Conservation (phyloP, 1,284 basidiomycete genomes). For the Cryptococcus amylolentus region DNA sequence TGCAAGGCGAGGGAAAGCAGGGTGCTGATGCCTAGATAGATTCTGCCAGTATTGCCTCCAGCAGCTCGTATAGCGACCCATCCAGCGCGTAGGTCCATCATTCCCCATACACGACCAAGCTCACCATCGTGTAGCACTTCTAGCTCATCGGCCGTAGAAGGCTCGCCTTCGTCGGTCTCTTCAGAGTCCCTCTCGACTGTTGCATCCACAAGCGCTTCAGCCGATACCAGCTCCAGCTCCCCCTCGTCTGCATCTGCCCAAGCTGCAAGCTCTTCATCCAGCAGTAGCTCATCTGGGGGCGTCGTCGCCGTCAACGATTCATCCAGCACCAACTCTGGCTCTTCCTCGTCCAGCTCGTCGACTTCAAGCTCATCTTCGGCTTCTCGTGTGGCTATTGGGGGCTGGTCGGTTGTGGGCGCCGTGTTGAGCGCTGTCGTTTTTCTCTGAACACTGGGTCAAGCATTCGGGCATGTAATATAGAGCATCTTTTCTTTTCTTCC, state of each 20-base stretch:
- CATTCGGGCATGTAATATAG: neutral
- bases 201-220: neutral
- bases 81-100: neutral
- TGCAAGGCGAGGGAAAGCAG: neutral
- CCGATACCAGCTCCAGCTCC: neutral
- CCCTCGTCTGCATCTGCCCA: neutral
- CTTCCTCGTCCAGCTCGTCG: neutral
- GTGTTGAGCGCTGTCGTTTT: neutral
- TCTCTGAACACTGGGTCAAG: neutral
- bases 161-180: neutral
- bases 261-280: constrained; percentile 2
- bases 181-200: neutral
- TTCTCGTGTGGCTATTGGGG: neutral
- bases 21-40: neutral
- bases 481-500: neutral
- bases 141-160: neutral
- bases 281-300: neutral
- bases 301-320: neutral
- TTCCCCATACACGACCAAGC: neutral
- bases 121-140: neutral
- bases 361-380: neutral
- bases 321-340: neutral
- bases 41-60: neutral
- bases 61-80: neutral
- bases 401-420: neutral